These are phyloP conservation scores for Xerocomus subilludens DNA, from an alignment of 1,284 basidiomycete species.

Conservation along the genomic window DNA sequence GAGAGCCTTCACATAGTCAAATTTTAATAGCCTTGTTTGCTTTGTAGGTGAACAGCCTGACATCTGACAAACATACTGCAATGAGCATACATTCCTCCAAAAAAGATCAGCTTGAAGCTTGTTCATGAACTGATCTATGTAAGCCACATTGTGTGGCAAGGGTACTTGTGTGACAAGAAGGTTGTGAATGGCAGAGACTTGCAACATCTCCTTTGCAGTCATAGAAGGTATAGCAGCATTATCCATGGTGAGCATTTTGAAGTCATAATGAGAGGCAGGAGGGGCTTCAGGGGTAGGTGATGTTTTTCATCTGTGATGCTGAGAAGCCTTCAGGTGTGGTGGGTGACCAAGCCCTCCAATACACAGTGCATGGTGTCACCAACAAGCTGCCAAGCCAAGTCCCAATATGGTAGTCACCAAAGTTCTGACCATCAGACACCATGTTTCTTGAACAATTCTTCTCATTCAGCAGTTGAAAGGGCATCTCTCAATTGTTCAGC, in stretches of 20 bases:
- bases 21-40: background rate
- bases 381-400: background rate
- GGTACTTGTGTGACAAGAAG: background rate
- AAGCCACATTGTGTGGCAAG: background rate
- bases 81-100: slow-evolving; percentile 7
- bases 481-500: background rate
- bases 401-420: background rate
- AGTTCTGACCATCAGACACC: background rate
- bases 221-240: background rate
- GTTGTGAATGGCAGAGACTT: background rate
- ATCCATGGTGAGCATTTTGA: background rate
- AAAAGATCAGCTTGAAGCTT: slow-evolving; percentile 10
- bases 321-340: background rate
- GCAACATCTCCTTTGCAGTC: background rate
- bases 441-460: background rate
- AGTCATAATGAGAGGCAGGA: background rate
- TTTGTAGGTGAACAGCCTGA: slow-evolving; percentile 16
- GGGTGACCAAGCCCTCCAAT: background rate
- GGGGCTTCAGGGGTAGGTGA: background rate
- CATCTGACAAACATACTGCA: slow-evolving; percentile 27
- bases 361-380: background rate
- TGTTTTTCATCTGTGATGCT: background rate
- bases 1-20: slow-evolving; percentile 22
- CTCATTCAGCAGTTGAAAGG: background rate
- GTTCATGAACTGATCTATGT: background rate